Evolutionary conservation across 805 yeast genomes (phyloP).

Genomic region (Suhomyces pyralidae): DNA sequence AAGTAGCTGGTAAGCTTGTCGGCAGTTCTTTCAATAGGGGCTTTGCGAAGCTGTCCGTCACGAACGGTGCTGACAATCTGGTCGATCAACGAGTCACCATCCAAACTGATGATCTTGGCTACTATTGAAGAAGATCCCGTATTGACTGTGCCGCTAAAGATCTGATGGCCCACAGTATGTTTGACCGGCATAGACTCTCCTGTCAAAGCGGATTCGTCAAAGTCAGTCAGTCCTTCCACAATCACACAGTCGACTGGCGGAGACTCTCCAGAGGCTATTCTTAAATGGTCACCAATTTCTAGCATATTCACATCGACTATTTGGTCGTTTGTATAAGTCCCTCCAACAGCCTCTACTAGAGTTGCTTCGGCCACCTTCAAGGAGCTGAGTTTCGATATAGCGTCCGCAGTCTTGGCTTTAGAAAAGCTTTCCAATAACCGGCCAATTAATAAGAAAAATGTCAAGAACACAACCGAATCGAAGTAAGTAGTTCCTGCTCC

Average conservation of each 20-base stretch:
- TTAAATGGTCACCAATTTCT: conserved; percentile 51
- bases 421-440: conserved; percentile 65
- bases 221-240: conserved; percentile 44
- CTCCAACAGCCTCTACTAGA: conserved; percentile 29
- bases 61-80: conserved; percentile 69
- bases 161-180: conserved; percentile 58
- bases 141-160: conserved; percentile 72
- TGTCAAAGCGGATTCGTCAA: conserved; percentile 61
- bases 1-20: conserved; percentile 67
- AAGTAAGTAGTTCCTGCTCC: conserved; percentile 66
- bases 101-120: conserved; percentile 55
- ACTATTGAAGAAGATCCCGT: conserved; percentile 52
- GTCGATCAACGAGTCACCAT: conserved; percentile 65
- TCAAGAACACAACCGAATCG: conserved; percentile 74
- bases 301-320: conserved; percentile 41
- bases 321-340: conserved; percentile 23
- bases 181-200: conserved; percentile 62
- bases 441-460: conserved; percentile 70
- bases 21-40: conserved; percentile 71
- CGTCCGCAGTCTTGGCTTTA: conserved; percentile 64
- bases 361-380: conserved; percentile 52
- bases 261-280: conserved; percentile 53
- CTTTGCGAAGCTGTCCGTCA: conserved; percentile 68
- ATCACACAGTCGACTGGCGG: conserved; percentile 59
- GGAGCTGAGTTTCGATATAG: conserved; percentile 51